Evolutionary conservation across 2,329 filamentous ascomycete species (phyloP).

Genomic region (Daldinia sp.): DNA sequence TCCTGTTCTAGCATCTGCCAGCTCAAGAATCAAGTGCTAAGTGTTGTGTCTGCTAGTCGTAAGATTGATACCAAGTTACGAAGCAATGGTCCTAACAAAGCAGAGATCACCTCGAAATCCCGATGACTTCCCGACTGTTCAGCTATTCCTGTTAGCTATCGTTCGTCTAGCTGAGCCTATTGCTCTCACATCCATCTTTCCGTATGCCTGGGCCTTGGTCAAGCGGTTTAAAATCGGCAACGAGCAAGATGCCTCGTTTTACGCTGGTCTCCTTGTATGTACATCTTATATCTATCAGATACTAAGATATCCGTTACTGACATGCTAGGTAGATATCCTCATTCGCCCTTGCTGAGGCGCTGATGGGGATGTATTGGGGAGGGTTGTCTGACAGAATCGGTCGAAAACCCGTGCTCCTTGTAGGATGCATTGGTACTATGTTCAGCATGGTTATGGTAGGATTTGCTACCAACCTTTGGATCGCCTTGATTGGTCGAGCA

Average conservation of each 20-base stretch:
- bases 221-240: conserved; percentile 77
- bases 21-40: conserved; percentile 35
- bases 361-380: conserved; percentile 91
- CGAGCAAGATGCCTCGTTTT: conserved; percentile 81
- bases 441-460: conserved; percentile 84
- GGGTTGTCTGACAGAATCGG: conserved; percentile 81
- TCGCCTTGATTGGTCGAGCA: conserved; percentile 78
- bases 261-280: conserved; percentile 75
- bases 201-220: conserved; percentile 87
- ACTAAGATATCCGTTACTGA: conserved; percentile 6
- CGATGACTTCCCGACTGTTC: conserved; percentile 80
- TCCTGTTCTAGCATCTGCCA: conserved; percentile 27
- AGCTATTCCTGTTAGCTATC: conserved; percentile 88
- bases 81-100: conserved; percentile 62
- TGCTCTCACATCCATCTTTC: conserved; percentile 90
- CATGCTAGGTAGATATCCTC: conserved; percentile 72
- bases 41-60: conserved; percentile 55
- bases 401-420: conserved; percentile 82
- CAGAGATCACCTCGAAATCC: conserved; percentile 65
- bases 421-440: conserved; percentile 84
- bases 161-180: conserved; percentile 93
- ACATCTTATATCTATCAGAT: not conserved
- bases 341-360: conserved; percentile 81
- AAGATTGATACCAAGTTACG: conserved; percentile 52
- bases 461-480: conserved; percentile 82